Conservation (phyloP, 345 rosid genomes). For the Leavenworthia alabamica region DNA sequence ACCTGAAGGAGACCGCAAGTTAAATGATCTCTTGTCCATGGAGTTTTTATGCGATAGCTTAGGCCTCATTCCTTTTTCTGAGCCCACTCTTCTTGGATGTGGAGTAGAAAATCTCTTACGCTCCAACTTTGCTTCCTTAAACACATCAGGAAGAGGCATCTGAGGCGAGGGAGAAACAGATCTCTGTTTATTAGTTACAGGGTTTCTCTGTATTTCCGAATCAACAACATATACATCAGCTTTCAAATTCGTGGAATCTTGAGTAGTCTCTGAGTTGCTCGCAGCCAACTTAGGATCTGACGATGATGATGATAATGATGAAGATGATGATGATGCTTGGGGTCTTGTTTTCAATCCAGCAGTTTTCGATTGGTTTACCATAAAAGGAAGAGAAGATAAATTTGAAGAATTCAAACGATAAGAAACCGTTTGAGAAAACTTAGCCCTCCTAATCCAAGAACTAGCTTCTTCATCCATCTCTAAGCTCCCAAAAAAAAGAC, state of each 20-base stretch:
- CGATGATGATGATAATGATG: neutral
- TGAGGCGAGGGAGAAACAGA: conserved; percentile 72
- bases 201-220: conserved; percentile 45
- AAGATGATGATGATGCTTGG: conserved; percentile 7
- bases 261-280: conserved; percentile 10
- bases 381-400: conserved; percentile 43
- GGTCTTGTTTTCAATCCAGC: conserved; percentile 44
- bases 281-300: conserved; percentile 27
- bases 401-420: conserved; percentile 64
- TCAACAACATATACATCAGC: conserved; percentile 24
- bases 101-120: conserved; percentile 87
- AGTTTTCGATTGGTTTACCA: conserved; percentile 33
- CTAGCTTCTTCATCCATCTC: conserved; percentile 63
- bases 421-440: conserved; percentile 79
- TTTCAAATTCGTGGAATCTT: conserved; percentile 19
- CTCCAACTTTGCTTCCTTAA: conserved; percentile 72
- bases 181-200: conserved; percentile 55
- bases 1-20: conserved; percentile 36
- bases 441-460: conserved; percentile 92
- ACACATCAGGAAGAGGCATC: conserved; percentile 57
- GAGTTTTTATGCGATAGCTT: conserved; percentile 39
- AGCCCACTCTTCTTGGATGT: conserved; percentile 49
- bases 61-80: conserved; percentile 36
- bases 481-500: conserved; percentile 4
- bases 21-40: conserved; percentile 30